Evolutionary conservation across 768 basidiomycete species (phyloP), one percentile per base, ranked within the genome.

Genomic region (Paxillus ammoniavirescens): DNA sequence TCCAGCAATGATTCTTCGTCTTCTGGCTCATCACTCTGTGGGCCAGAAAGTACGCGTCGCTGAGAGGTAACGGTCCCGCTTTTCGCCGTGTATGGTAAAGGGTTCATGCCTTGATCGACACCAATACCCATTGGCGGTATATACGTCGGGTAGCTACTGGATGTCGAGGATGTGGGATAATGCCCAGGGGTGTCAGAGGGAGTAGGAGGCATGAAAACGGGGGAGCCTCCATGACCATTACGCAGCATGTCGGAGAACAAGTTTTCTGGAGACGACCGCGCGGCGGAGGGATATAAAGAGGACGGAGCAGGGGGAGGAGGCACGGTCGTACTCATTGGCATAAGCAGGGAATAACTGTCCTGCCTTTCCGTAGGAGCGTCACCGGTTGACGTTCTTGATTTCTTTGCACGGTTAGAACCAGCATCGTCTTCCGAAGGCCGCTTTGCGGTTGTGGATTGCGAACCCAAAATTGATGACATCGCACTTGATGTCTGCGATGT

Each of bases 171-270:
- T 4, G 78, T 62, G 43, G 76, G 62, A 66, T 81, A 84, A 47
- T 74, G 76, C 18, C 69, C 57, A 36, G 79, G 61, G 28, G 75
- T 69, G 42, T 67, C 64, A 2, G 77, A 62, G 1, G 78, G 65
- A 1, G 82, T 64, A 17, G 78, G 66, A 26, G 77, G 75, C 65
- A 81, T 76, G 61, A 86, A 87, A 73, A 87, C 82, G n/a, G 84
- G 78, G 5, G 86, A 85, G 43, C 71, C 75, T 5, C 62, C 73
- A 65, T 58, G 75, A 58, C 76, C 71, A 33, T 71, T 73, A 49
- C 82, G 81, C 66, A 87, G 78, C 14, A 87, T 74, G 23, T 86
- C 85, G 12, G 80, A 74, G 55, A 89, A 86, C 53, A 89, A 70
- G 42, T 74, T 74, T 38, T 86, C 81, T 38, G 74, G 71, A 36